These are phyloP conservation scores for Coemansia sp. DNA, from an alignment of 192 early-diverging fungal species.

Conservation along the genomic window DNA sequence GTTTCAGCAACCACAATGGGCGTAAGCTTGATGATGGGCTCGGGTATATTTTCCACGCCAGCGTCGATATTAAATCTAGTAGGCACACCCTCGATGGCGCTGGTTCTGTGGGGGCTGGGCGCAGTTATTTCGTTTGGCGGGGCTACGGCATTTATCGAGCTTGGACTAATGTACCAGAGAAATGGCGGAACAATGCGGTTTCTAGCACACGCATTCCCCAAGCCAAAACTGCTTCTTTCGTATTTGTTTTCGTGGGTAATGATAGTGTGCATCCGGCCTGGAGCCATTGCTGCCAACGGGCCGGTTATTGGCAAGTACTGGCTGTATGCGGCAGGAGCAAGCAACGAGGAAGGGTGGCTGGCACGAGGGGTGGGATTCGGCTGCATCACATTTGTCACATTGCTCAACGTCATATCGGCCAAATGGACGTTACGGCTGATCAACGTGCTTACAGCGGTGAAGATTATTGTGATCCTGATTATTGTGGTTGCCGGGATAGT, in stretches of 20 bases:
- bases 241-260: slow-evolving; percentile 58
- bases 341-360: slow-evolving; percentile 40
- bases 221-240: slow-evolving; percentile 51
- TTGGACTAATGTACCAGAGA: slow-evolving; percentile 79
- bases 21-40: slow-evolving; percentile 74
- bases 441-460: slow-evolving; percentile 70
- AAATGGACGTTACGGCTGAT: slow-evolving; percentile 65
- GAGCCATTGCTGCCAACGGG: slow-evolving; percentile 53
- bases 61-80: slow-evolving; percentile 64
- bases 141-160: slow-evolving; percentile 83
- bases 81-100: slow-evolving; percentile 65
- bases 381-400: slow-evolving; percentile 59
- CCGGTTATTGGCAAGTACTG: slow-evolving; percentile 58
- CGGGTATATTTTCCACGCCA: slow-evolving; percentile 79
- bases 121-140: slow-evolving; percentile 77
- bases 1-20: slow-evolving; percentile 69
- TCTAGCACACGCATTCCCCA: slow-evolving; percentile 65
- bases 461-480: slow-evolving; percentile 64
- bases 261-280: slow-evolving; percentile 57
- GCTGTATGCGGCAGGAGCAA: slow-evolving; percentile 49
- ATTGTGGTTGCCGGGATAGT: slow-evolving; percentile 69
- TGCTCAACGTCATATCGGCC: slow-evolving; percentile 66
- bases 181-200: slow-evolving; percentile 91
- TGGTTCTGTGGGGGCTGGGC: slow-evolving; percentile 74
- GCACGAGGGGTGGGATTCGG: slow-evolving; percentile 58